Percentiles rank a stretch among this genome's conserved stretches.
Evolutionary conservation across 2,329 filamentous ascomycete species (phyloP).

Genomic region (Ophiostoma quercus): DNA sequence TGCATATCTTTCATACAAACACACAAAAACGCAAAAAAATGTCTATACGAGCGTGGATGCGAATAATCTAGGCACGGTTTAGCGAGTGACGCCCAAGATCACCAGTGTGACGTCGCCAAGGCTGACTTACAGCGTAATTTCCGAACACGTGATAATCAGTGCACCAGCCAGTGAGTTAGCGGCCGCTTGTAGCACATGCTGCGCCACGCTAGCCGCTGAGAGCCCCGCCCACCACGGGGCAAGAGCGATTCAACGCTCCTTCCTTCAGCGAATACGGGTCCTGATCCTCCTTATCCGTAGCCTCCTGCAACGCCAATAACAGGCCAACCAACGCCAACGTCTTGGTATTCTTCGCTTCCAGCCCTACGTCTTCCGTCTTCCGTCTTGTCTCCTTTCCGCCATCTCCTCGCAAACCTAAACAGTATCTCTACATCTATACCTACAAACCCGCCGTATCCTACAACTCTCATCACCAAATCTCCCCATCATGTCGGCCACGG

Average conservation of each 20-base stretch:
- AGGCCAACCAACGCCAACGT: background rate
- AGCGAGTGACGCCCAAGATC: conserved; percentile 5
- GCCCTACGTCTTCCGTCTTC: background rate
- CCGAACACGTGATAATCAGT: background rate
- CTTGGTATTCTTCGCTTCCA: background rate
- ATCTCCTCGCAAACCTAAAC: background rate
- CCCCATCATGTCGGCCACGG: conserved; percentile 12
- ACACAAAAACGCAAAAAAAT: background rate
- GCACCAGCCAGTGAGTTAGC: background rate
- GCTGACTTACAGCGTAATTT: conserved; percentile 2
- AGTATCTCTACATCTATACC: background rate
- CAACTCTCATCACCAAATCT: background rate
- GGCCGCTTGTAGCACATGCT: background rate
- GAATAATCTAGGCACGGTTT: background rate
- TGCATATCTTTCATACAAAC: background rate
- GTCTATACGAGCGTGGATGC: background rate
- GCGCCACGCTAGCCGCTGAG: conserved; percentile 4
- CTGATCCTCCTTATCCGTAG: background rate
- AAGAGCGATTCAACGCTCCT: background rate
- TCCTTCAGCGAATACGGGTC: background rate
- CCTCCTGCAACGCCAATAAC: background rate
- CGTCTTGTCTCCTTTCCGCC: background rate
- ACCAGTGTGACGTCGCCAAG: conserved; percentile 6
- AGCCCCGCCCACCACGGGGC: background rate
- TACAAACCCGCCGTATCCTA: background rate